A percentile compares a stretch with the other conserved stretches of the same genome.
Evolutionary conservation across 768 basidiomycete species (phyloP).

Genomic region (Lactarius hengduanensis): DNA sequence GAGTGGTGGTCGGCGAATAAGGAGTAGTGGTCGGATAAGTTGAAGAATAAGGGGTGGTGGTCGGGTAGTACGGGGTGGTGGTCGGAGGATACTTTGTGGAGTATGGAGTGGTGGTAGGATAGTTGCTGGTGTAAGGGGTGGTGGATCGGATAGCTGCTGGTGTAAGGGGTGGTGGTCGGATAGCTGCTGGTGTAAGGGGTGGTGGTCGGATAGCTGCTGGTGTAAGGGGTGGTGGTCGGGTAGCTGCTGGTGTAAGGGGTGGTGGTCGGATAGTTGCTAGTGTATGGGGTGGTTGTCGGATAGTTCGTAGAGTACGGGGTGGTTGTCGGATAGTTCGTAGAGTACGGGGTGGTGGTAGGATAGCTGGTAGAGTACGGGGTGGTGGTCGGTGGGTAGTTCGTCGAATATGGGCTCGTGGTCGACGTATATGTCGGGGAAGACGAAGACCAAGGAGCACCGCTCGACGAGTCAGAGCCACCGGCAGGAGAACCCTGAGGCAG

Average conservation of each 20-base stretch:
- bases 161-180: neutral
- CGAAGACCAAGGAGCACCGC: neutral
- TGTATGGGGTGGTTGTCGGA: no score
- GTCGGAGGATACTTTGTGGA: neutral
- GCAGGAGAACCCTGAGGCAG: slow-evolving; percentile 5
- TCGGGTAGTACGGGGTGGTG: neutral
- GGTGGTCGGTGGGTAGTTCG: neutral
- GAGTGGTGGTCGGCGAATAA: neutral
- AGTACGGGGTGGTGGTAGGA: neutral
- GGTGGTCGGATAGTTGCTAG: neutral
- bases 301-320: no score
- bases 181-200: neutral
- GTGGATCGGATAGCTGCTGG: neutral
- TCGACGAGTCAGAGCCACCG: neutral
- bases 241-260: neutral
- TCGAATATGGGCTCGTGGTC: neutral
- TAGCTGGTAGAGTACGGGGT: neutral
- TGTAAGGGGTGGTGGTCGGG: neutral
- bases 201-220: neutral
- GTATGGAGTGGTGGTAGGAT: neutral
- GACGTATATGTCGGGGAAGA: neutral
- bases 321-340: neutral
- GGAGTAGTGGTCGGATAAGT: neutral
- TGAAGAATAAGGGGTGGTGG: neutral
- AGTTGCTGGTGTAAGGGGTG: neutral